phyloP scores from a whole-genome alignment of 139 green algal species.

The Closterium sp. region DNA sequence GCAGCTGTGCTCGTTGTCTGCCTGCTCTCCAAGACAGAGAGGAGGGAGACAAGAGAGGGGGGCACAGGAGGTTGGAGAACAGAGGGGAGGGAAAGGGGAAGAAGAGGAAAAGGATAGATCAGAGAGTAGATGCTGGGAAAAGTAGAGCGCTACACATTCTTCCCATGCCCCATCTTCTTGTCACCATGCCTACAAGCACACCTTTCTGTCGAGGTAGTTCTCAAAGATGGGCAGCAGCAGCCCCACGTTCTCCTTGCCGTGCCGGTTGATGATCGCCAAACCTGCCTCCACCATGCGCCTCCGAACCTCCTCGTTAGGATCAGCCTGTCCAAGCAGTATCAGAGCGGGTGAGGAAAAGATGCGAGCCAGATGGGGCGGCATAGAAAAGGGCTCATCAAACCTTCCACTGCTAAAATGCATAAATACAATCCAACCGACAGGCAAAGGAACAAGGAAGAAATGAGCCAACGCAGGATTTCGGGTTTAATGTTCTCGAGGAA shows the following conservation, averaged over 20 bases:
- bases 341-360: background rate
- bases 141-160: too few relatives aligned
- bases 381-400: too few relatives aligned
- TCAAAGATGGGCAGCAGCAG: constrained; percentile 88
- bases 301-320: constrained; percentile 65
- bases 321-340: constrained; percentile 46
- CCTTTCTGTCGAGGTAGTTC: constrained; percentile 69
- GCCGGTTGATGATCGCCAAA: constrained; percentile 73
- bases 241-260: constrained; percentile 62
- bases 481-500: background rate
- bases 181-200: background rate
- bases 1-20: constrained; percentile 64
- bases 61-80: too few relatives aligned
- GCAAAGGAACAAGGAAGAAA: background rate
- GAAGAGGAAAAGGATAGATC: too few relatives aligned
- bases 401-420: too few relatives aligned
- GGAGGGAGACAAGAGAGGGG: background rate
- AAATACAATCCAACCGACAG: too few relatives aligned
- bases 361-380: too few relatives aligned
- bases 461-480: too few relatives aligned
- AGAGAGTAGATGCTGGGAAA: too few relatives aligned
- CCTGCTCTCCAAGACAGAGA: background rate
- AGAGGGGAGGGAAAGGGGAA: too few relatives aligned
- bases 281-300: constrained; percentile 71
- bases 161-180: background rate